Conservation (phyloP, 176 grass and related monocot genomes). For the Oryza nivara region DNA sequence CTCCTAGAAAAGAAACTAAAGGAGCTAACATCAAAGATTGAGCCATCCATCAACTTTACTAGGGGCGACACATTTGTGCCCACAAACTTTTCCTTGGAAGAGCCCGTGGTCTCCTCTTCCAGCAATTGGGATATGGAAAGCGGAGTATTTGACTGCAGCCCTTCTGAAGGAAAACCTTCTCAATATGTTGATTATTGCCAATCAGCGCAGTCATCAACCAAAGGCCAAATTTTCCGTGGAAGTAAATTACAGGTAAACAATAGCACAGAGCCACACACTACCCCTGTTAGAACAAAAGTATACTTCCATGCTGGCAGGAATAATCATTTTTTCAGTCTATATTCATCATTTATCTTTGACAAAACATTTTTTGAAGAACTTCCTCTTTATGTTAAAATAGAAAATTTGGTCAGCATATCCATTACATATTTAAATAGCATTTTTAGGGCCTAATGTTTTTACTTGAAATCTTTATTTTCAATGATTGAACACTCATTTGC, state of each 20-base stretch:
- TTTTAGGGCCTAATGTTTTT: constrained; percentile 4
- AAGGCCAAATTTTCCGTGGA: constrained; percentile 44
- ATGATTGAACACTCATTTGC: background rate
- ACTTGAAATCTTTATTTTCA: background rate
- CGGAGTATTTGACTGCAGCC: constrained; percentile 40
- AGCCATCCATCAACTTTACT: constrained; percentile 59
- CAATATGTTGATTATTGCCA: constrained; percentile 43
- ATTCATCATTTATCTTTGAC: background rate
- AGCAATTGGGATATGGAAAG: constrained; percentile 27
- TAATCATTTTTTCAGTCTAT: background rate
- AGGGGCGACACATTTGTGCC: constrained; percentile 51
- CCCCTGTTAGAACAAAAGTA: background rate
- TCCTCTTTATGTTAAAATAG: background rate
- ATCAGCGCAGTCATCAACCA: constrained; percentile 53
- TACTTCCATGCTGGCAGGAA: background rate
- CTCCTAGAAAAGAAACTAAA: constrained; percentile 78
- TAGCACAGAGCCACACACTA: background rate
- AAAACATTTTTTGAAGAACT: background rate
- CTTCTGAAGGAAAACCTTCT: constrained; percentile 44
- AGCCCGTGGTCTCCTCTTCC: constrained; percentile 32
- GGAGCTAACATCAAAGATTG: constrained; percentile 62
- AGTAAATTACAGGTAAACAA: constrained; percentile 49
- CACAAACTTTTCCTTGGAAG: constrained; percentile 35
- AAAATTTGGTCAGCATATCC: background rate
- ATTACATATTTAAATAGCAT: background rate